phyloP scores from a whole-genome alignment of 192 early-diverging fungal species.

The Anaeromyces robustus region DNA sequence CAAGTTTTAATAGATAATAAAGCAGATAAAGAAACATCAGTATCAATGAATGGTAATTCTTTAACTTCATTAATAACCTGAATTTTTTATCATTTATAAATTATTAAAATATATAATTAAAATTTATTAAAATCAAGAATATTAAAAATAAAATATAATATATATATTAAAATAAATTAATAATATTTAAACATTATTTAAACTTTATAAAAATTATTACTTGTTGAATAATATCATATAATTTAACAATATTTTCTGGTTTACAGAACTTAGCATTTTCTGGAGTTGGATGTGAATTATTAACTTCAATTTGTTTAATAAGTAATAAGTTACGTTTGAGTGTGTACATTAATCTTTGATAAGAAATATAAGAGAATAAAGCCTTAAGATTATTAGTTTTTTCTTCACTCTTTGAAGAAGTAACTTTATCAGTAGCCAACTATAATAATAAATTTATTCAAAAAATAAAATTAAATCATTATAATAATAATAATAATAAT shows the following conservation, averaged over 20 bases:
- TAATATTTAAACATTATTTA: too few relatives aligned
- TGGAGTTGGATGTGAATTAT: constrained; percentile 1
- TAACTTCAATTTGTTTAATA: constrained; percentile 18
- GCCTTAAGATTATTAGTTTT: constrained; percentile 32
- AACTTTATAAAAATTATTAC: too few relatives aligned
- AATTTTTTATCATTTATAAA: too few relatives aligned
- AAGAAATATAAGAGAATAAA: constrained; percentile 39
- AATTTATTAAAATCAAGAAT: too few relatives aligned
- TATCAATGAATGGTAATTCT: constrained; percentile 31
- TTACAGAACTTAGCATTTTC: constrained; percentile 7
- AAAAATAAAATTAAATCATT: too few relatives aligned
- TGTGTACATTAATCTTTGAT: constrained; percentile 23
- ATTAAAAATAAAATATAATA: too few relatives aligned
- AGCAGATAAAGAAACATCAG: constrained; percentile 20
- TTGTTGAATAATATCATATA: constrained; percentile 45
- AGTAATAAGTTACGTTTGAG: constrained; percentile 40
- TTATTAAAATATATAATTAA: too few relatives aligned
- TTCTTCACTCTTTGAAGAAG: constrained; percentile 49
- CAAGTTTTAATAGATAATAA: constrained; percentile 26
- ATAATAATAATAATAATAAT: constrained; percentile 1
- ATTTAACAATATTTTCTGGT: constrained; percentile 43
- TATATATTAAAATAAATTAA: too few relatives aligned
- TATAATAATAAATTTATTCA: constrained; percentile 9
- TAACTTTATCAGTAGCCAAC: constrained; percentile 45
- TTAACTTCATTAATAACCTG: constrained; percentile 34